Percentiles rank a stretch among this genome's conserved stretches.
Conservation (phyloP, 2,329 filamentous ascomycete species). For the Exophiala xenobiotica region DNA sequence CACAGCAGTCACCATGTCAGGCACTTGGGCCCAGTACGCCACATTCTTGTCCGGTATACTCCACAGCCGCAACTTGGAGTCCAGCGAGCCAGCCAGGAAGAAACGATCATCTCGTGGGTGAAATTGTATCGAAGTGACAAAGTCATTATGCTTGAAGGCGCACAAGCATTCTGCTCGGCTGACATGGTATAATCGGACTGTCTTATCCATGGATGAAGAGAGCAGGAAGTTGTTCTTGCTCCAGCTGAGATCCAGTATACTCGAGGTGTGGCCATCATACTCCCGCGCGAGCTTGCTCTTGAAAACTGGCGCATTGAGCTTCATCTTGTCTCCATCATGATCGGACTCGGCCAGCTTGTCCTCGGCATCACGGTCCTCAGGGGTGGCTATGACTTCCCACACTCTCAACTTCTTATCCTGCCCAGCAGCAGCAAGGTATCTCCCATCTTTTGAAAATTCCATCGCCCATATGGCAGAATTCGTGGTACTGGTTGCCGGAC, state of each 20-base stretch:
- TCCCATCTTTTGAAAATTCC: slow-evolving; percentile 90
- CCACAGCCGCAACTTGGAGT: slow-evolving; percentile 86
- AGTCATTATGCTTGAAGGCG: slow-evolving; percentile 91
- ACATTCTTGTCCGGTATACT: slow-evolving; percentile 96
- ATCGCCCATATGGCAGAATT: slow-evolving; percentile 82
- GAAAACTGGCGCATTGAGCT: slow-evolving; percentile 87
- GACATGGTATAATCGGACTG: slow-evolving; percentile 89
- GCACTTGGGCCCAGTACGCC: slow-evolving; percentile 72
- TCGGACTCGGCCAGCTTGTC: slow-evolving; percentile 66
- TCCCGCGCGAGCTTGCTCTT: slow-evolving; percentile 73
- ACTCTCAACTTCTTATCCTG: slow-evolving; percentile 82
- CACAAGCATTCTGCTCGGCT: slow-evolving; percentile 82
- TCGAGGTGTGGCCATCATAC: slow-evolving; percentile 78
- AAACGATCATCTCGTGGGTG: slow-evolving; percentile 95
- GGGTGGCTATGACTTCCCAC: slow-evolving; percentile 81
- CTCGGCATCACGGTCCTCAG: slow-evolving; percentile 72
- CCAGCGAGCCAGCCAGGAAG: slow-evolving; percentile 89
- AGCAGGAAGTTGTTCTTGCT: slow-evolving; percentile 97
- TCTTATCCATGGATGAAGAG: slow-evolving; percentile 97
- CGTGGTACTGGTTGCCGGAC: slow-evolving; percentile 33
- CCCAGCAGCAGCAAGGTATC: slow-evolving; percentile 86
- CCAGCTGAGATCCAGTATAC: slow-evolving; percentile 91
- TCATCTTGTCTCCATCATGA: slow-evolving; percentile 53
- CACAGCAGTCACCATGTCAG: slow-evolving; percentile 90
- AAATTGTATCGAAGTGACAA: slow-evolving; percentile 91